Base-by-base conservation (phyloP, 495 filamentous ascomycete species). In the Bathelium albidoporum region DNA sequence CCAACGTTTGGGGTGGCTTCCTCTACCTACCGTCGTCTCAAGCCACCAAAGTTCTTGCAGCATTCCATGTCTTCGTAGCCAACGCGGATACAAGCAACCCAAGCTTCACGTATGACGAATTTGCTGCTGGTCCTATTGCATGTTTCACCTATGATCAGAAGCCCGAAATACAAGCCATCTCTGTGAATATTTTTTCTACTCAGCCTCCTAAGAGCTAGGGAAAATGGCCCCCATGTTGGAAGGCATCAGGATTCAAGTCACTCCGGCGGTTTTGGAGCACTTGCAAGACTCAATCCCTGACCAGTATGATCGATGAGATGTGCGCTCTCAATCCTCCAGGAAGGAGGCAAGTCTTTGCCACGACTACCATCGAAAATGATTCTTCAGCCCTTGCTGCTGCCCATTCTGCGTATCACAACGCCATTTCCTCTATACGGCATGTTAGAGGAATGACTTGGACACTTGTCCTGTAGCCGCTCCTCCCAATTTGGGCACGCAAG, bases 351-450 rank as follows among this genome's bases (percentile, higher is more conserved):
- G 58, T 61, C 22, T 71, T 68, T 53, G 69, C 64, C 60, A 75
- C 65, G 3, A 73, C 72, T 26, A 75, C 72, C 62, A 68, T 75
- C 28, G 67, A 70, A 24, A 75, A 73, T 44, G 72, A 73, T 44
- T n/a, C 26, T 49, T 69, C 61, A 32, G 74, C 73, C 36, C 60
- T 73, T 14, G 58, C 55, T 32, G 69, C 62, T 31, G 62, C 60
- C 18, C 68, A 75, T 64, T 55, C 59, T 26, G 60, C 65, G n/a
- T 73, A 70, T 61, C 32, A 34, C 31, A 64, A 70, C 53, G 62
- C 60, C 16, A 66, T 49, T 20, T 10, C 44, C 44, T 49, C 44
- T 18, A 12, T 72, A 26, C 66, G 68, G 12, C 64, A 32, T 14
- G 52, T 53, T 26, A 64, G 59, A 11, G 67, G 66, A 26, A 61